phyloP scores from a whole-genome alignment of 2,329 filamentous ascomycete genomes.

The Microdochium bolleyi region DNA sequence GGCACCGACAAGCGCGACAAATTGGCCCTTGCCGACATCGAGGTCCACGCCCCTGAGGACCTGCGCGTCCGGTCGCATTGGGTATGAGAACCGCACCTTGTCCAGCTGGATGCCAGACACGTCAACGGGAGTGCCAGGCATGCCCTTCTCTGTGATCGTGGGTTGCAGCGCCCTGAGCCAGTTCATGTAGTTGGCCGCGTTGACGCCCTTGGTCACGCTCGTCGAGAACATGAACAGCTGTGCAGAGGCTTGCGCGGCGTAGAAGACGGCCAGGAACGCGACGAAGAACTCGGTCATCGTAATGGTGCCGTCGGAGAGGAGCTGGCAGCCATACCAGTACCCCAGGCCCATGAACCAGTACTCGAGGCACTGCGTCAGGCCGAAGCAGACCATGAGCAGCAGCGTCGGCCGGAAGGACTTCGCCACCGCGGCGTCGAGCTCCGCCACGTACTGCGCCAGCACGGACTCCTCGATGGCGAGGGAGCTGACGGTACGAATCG shows the following conservation, averaged over 20 bases:
- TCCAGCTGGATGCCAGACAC: conserved; percentile 34
- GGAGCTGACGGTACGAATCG: conserved; percentile 35
- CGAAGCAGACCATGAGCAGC: conserved; percentile 15
- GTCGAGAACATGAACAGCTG: conserved; percentile 39
- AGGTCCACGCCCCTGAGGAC: conserved; percentile 35
- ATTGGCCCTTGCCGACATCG: conserved; percentile 36
- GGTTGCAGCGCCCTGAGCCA: conserved; percentile 35
- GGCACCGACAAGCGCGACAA: conserved; percentile 45
- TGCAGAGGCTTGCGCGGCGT: conserved; percentile 30
- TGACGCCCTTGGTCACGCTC: conserved; percentile 42
- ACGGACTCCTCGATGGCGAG: conserved; percentile 27
- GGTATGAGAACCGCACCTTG: conserved; percentile 57
- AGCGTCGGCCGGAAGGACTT: conserved; percentile 6
- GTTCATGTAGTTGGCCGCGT: conserved; percentile 41
- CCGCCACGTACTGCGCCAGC: conserved; percentile 20
- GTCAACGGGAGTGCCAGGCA: conserved; percentile 2
- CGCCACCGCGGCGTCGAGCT: conserved; percentile 15
- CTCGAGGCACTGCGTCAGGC: conserved; percentile 18
- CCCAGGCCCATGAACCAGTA: conserved; percentile 23
- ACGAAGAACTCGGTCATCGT: conserved; percentile 36
- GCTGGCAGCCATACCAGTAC: conserved; percentile 28
- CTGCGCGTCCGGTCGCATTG: conserved; percentile 30
- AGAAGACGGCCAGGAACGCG: conserved; percentile 42
- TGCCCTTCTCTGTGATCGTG: conserved; percentile 29
- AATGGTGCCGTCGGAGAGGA: conserved; percentile 27